Evolutionary conservation across 352 stramenopile species (phyloP).

Genomic region (Stramenopiles sp.): DNA sequence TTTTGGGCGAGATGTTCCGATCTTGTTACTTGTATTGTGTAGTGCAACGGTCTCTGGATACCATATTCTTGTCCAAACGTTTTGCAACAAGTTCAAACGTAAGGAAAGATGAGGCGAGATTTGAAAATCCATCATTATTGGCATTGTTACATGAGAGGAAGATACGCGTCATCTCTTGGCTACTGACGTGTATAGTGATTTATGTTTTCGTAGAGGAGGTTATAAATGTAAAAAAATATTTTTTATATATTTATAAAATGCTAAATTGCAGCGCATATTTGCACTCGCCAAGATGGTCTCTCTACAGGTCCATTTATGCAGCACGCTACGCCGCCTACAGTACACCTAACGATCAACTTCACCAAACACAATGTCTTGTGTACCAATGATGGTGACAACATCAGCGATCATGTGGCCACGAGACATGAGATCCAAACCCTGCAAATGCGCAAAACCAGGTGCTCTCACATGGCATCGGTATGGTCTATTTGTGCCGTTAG

Average conservation of each 20-base stretch:
- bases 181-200: too few species aligned
- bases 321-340: too few species aligned
- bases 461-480: constrained; percentile 43
- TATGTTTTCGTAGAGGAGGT: constrained; percentile 18
- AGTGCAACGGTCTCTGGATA: too few species aligned
- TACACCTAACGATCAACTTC: constrained; percentile 30
- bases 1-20: too few species aligned
- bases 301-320: constrained; percentile 14
- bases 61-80: too few species aligned
- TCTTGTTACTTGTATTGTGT: too few species aligned
- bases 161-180: too few species aligned
- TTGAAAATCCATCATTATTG: too few species aligned
- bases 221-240: constrained; percentile 20
- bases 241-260: constrained; percentile 14
- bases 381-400: constrained; percentile 33
- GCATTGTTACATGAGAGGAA: too few species aligned
- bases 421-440: constrained; percentile 30
- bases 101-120: too few species aligned
- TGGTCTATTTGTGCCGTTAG: constrained; percentile 33
- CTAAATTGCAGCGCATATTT: constrained; percentile 10
- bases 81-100: too few species aligned
- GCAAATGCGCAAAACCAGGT: constrained; percentile 31
- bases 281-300: neutral
- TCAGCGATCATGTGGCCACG: constrained; percentile 33
- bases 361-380: constrained; percentile 34